phyloP scores from a whole-genome alignment of 768 basidiomycete genomes.

The Kwoniella sp. region DNA sequence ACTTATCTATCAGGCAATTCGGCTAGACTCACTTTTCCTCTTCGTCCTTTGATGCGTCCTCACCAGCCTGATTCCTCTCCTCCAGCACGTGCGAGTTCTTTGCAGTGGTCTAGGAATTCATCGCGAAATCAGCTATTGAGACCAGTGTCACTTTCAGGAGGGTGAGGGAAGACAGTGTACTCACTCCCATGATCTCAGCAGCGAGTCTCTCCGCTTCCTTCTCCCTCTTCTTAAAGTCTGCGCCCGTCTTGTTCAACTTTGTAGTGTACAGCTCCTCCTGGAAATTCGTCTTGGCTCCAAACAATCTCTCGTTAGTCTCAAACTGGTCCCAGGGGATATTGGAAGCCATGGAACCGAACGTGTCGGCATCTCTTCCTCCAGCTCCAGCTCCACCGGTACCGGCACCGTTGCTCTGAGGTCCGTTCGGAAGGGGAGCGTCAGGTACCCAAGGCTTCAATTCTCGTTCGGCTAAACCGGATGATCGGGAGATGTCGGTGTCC shows the following conservation, averaged over 20 bases:
- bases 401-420: constrained; percentile 13
- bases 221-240: constrained; percentile 87
- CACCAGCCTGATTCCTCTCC: constrained; percentile 66
- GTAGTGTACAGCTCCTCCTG: constrained; percentile 96
- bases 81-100: constrained; percentile 86
- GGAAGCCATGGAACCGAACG: constrained; percentile 35
- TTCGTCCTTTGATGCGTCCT: constrained; percentile 78
- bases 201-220: constrained; percentile 83
- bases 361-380: constrained; percentile 39
- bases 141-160: neutral
- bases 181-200: constrained; percentile 82
- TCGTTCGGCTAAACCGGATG: constrained; percentile 24
- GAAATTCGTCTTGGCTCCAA: constrained; percentile 87
- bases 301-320: constrained; percentile 62
- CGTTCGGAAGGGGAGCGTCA: constrained; percentile 18
- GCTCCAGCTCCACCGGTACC: constrained; percentile 8
- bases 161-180: constrained; percentile 42
- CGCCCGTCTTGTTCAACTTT: constrained; percentile 76
- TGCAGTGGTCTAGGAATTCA: constrained; percentile 43
- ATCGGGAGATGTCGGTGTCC: constrained; percentile 47
- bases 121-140: neutral
- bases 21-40: constrained; percentile 80
- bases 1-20: no score
- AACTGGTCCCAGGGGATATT: constrained; percentile 54
- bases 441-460: constrained; percentile 50